Conservation (phyloP, 225 moss, liverwort and hornwort species). For the Ulota crispa region DNA sequence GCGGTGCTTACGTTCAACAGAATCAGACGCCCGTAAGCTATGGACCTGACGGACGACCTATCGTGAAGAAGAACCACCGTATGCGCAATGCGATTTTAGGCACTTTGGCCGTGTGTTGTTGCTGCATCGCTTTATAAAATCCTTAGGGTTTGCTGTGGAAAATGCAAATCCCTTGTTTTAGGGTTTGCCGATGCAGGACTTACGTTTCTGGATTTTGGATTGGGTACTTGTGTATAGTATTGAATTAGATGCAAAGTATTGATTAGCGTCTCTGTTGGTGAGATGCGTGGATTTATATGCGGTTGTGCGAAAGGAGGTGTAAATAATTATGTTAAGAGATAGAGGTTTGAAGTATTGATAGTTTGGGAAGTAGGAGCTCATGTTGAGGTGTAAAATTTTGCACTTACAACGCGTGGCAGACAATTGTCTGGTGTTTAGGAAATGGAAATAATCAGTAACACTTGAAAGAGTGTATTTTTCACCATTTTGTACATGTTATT, state of each 20-base stretch:
- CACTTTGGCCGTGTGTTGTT: constrained; percentile 35
- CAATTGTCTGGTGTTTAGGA: not conserved
- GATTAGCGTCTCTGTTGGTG: not conserved
- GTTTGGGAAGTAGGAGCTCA: not conserved
- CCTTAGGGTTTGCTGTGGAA: not conserved
- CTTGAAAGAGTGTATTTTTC: not conserved
- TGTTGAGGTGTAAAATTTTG: not conserved
- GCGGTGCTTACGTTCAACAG: constrained; percentile 22
- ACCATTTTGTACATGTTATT: too few species aligned
- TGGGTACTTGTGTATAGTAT: not conserved
- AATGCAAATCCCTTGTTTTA: not conserved
- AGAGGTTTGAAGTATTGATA: not conserved
- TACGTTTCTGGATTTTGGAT: too few species aligned
- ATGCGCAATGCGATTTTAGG: constrained; percentile 14
- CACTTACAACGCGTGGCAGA: not conserved
- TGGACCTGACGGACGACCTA: constrained; percentile 16
- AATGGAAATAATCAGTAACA: not conserved
- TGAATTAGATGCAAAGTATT: not conserved
- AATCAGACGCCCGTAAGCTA: constrained; percentile 34
- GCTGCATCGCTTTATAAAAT: constrained; percentile 31
- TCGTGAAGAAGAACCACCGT: constrained; percentile 21
- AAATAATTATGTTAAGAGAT: not conserved
- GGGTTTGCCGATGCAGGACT: not conserved
- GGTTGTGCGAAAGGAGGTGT: not conserved
- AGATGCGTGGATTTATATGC: not conserved